Percentiles rank a stretch among this genome's conserved stretches.
phyloP scores from a whole-genome alignment of 805 yeast genomes.

The Candida incommunis region DNA sequence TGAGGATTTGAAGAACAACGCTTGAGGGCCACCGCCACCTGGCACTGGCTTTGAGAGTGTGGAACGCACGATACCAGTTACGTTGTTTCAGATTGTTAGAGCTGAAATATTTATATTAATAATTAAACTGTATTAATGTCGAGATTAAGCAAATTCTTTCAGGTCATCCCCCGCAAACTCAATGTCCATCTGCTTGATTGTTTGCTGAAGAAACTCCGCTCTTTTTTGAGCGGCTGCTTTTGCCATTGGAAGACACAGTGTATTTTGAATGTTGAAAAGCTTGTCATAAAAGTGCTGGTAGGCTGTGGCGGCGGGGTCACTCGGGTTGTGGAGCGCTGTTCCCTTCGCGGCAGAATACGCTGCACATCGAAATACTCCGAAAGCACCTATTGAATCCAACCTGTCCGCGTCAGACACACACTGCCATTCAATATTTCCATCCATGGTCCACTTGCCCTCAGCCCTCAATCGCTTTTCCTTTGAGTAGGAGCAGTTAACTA shows the following conservation, averaged over 20 bases:
- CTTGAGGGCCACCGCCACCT: too few species aligned
- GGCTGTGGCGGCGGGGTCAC: slow-evolving; percentile 10
- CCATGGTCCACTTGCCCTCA: slow-evolving; percentile 12
- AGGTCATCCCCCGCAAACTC: neutral
- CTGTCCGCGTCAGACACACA: slow-evolving; percentile 28
- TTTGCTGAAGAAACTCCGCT: neutral
- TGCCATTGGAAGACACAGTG: slow-evolving; percentile 17
- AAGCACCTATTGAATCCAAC: slow-evolving; percentile 25
- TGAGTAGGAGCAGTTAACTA: slow-evolving; percentile 16
- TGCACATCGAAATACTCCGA: slow-evolving; percentile 23
- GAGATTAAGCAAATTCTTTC: too few species aligned
- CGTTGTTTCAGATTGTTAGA: too few species aligned
- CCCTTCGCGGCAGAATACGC: slow-evolving; percentile 19
- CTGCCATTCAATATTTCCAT: slow-evolving; percentile 17
- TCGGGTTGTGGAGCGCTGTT: slow-evolving; percentile 15
- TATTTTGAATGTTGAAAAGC: slow-evolving; percentile 15
- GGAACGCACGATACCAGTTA: too few species aligned
- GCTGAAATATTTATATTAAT: too few species aligned
- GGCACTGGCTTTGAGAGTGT: too few species aligned
- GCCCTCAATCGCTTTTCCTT: slow-evolving; percentile 14
- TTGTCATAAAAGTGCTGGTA: slow-evolving; percentile 21
- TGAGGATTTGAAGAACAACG: neutral
- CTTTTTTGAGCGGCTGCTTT: slow-evolving; percentile 8
- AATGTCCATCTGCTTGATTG: neutral
- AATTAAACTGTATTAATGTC: too few species aligned